phyloP scores from a whole-genome alignment of 768 basidiomycete genomes.

The Inosperma sp. region DNA sequence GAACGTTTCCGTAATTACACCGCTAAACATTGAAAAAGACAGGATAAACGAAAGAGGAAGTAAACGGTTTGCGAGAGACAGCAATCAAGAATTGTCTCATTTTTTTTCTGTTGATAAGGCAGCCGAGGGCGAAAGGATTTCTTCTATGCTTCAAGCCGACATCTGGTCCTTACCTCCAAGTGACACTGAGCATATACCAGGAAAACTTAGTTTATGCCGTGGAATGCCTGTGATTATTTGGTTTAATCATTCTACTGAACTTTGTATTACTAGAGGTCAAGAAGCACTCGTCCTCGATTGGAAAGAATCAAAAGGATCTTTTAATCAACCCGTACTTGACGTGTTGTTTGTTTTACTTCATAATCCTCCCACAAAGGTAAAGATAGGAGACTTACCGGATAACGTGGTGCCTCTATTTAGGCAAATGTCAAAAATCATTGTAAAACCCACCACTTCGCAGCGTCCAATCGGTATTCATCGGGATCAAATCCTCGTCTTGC shows the following conservation, averaged over 20 bases:
- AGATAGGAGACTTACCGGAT: slow-evolving; percentile 22
- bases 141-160: slow-evolving; percentile 3
- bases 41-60: slow-evolving; percentile 27
- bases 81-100: slow-evolving; percentile 16
- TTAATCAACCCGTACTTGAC: slow-evolving; percentile 19
- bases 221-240: slow-evolving; percentile 28
- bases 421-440: slow-evolving; percentile 4
- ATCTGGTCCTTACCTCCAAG: slow-evolving; percentile 14
- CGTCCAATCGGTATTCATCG: slow-evolving; percentile 11
- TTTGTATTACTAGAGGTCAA: too few relatives aligned
- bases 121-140: not conserved
- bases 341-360: slow-evolving; percentile 25
- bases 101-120: slow-evolving; percentile 18
- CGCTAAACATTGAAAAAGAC: slow-evolving; percentile 28
- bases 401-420: slow-evolving; percentile 29
- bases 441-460: slow-evolving; percentile 19
- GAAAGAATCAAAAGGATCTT: not conserved
- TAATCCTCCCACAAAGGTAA: slow-evolving; percentile 19
- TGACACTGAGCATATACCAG: slow-evolving; percentile 17
- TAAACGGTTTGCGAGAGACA: slow-evolving; percentile 30
- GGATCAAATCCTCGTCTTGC: slow-evolving; percentile 21
- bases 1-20: slow-evolving; percentile 33
- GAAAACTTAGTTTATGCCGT: slow-evolving; percentile 22
- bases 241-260: slow-evolving; percentile 26
- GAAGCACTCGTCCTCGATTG: slow-evolving; percentile 16